phyloP scores from a whole-genome alignment of 176 grass and related monocot genomes.

The Eragrostis curvula region DNA sequence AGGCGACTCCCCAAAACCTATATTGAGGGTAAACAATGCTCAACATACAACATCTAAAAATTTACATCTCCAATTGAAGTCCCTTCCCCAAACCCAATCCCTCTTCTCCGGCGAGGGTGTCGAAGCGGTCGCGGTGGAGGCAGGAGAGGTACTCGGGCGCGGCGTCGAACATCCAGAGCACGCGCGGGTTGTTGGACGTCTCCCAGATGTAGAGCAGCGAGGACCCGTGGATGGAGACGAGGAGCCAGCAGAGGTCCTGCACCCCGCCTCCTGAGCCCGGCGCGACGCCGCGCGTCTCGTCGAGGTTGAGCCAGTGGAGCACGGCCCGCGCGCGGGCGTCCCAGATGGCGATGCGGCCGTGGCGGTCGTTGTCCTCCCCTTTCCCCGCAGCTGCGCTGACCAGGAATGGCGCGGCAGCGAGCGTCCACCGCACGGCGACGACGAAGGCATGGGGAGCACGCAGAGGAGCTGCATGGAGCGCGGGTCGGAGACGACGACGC shows the following conservation, averaged over 20 bases:
- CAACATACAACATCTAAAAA: no score
- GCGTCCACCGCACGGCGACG: constrained; percentile 46
- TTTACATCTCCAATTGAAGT: no score
- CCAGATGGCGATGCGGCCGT: constrained; percentile 92
- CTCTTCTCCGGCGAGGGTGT: no score
- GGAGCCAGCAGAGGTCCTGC: constrained; percentile 95
- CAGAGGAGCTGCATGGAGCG: constrained; percentile 91
- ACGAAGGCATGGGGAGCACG: constrained; percentile 85
- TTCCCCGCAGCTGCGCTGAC: constrained; percentile 32
- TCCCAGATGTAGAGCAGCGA: constrained; percentile 91
- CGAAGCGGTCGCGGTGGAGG: constrained; percentile 86
- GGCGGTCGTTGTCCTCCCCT: constrained; percentile 56
- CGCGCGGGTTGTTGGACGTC: constrained; percentile 54
- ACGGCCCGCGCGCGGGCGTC: constrained; percentile 68
- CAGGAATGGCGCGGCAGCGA: constrained; percentile 26
- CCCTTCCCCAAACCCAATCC: no score
- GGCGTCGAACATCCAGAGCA: constrained; percentile 94
- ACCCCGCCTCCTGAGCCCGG: constrained; percentile 60
- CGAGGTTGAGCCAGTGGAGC: constrained; percentile 81
- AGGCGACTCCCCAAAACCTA: no score
- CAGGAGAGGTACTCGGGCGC: constrained; percentile 92
- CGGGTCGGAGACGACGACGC: constrained; percentile 82
- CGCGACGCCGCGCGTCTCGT: constrained; percentile 51
- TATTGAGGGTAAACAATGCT: no score
- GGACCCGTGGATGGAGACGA: constrained; percentile 82